phyloP scores from a whole-genome alignment of 306 rosid species.

The Quercus alba region DNA sequence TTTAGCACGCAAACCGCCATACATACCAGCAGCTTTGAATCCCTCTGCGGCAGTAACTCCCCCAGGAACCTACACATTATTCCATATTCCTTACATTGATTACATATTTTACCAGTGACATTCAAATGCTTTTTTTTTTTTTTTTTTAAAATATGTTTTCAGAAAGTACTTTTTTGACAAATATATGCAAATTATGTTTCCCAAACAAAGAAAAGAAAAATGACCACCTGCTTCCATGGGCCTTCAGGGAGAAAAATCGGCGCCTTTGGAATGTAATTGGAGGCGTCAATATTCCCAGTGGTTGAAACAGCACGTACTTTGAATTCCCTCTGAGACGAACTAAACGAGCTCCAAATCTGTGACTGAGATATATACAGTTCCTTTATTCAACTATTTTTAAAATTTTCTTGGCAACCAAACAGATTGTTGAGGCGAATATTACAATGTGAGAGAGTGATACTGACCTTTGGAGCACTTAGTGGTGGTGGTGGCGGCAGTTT shows the following conservation, averaged over 20 bases:
- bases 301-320: constrained; percentile 36
- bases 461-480: constrained; percentile 29
- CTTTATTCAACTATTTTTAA: background rate
- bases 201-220: background rate
- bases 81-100: constrained; percentile 7
- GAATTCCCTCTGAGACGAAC: constrained; percentile 20
- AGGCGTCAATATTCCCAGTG: constrained; percentile 21
- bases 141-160: background rate
- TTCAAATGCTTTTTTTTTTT: background rate
- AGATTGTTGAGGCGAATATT: background rate
- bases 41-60: constrained; percentile 96
- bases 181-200: background rate
- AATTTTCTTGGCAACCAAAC: background rate
- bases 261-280: constrained; percentile 62
- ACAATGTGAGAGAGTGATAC: background rate
- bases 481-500: constrained; percentile 9
- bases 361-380: background rate
- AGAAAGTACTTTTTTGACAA: background rate
- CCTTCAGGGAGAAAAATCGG: constrained; percentile 87
- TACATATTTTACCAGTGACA: background rate
- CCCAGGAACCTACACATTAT: constrained; percentile 58
- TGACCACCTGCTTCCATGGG: constrained; percentile 83
- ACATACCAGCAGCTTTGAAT: constrained; percentile 80
- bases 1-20: constrained; percentile 78
- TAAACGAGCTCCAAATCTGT: constrained; percentile 18